Percentiles rank a stretch among this genome's conserved stretches.
phyloP scores from a whole-genome alignment of 768 basidiomycete genomes.

The Rubroboletus satanas region DNA sequence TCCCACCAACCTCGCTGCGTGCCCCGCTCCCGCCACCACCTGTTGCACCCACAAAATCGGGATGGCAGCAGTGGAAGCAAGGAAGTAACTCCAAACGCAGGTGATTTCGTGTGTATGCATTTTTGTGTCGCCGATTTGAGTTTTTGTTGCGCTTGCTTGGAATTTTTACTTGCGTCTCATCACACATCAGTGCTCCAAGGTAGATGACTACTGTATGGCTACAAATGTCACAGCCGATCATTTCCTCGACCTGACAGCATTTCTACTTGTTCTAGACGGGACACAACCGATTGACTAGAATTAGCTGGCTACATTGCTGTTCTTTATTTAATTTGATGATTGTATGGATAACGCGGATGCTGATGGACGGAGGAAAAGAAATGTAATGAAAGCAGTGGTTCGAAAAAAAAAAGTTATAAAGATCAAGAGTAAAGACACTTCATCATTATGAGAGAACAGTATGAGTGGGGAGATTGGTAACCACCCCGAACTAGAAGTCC shows the following conservation, averaged over 20 bases:
- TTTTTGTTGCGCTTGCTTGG: not conserved
- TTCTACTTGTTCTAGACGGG: conserved; percentile 23
- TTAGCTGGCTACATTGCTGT: conserved; percentile 51
- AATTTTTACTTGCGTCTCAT: conserved; percentile 2
- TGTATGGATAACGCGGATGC: conserved; percentile 39
- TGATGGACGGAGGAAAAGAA: conserved; percentile 22
- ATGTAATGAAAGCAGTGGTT: conserved; percentile 26
- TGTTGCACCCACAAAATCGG: conserved; percentile 31
- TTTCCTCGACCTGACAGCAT: conserved; percentile 12
- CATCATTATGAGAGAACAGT: conserved; percentile 27
- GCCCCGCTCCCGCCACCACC: conserved; percentile 22
- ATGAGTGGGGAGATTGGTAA: conserved; percentile 17
- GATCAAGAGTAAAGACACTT: conserved; percentile 31
- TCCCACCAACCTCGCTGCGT: conserved; percentile 7
- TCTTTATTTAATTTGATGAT: conserved; percentile 40
- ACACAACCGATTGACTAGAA: conserved; percentile 29
- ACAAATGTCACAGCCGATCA: conserved; percentile 1
- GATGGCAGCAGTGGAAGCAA: conserved; percentile 54
- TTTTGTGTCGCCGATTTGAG: not conserved
- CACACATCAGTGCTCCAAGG: not conserved
- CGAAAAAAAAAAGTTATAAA: conserved; percentile 34
- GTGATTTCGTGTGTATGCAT: conserved; percentile 6
- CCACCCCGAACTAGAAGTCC: conserved; percentile 22
- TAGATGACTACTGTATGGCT: conserved; percentile 14
- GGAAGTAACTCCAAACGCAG: conserved; percentile 17